Base-by-base conservation (phyloP, 2,329 filamentous ascomycete genomes). In the Tothia fuscella region DNA sequence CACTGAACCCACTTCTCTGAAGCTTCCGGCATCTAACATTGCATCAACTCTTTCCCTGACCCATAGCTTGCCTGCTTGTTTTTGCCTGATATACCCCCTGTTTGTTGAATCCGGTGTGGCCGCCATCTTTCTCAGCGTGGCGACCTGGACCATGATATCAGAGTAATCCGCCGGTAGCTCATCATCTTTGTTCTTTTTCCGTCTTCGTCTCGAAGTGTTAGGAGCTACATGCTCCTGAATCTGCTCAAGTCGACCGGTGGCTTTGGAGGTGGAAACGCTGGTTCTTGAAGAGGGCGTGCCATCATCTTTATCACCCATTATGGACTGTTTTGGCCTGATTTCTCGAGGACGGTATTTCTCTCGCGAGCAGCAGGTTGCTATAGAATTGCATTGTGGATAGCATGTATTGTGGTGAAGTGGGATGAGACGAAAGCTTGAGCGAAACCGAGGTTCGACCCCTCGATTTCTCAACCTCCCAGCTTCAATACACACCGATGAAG, bases 51-150 rank as follows among this genome's bases (percentile, higher is more conserved):
- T 63, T 50, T 80, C 75, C 17, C 75, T 67, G 0, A 79, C 75
- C 74, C 75, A 79, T 14, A 80, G 63, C 54, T 80, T 80, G 2
- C 76, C 76, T 3, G 73, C 68, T 55, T 74, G 64, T 48, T 76
- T 78, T 52, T 80, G 76, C 4, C 72, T 68, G n/a, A 72, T 56
- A 47, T 79, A 80, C 19, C 76, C 76, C 46, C 69, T 62, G 42
- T 70, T 70, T 6, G 58, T 66, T 0, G 63, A 54, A 39, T 76
- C 63, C 2, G 76, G 74, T 1, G 68, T 77, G 17, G 63, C 58
- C 9, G 76, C 74, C 28, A 76, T 68, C 5, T 55, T 60, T 13
- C 62, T 63, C 1, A 80, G 63, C 0, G 63, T 62, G 4, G 58
- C 48, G n/a, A 80, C 61, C 49, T 78, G 72, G n/a, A 56, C 59